phyloP scores from a whole-genome alignment of 352 stramenopile genomes.

The Globisporangium viniferum region DNA sequence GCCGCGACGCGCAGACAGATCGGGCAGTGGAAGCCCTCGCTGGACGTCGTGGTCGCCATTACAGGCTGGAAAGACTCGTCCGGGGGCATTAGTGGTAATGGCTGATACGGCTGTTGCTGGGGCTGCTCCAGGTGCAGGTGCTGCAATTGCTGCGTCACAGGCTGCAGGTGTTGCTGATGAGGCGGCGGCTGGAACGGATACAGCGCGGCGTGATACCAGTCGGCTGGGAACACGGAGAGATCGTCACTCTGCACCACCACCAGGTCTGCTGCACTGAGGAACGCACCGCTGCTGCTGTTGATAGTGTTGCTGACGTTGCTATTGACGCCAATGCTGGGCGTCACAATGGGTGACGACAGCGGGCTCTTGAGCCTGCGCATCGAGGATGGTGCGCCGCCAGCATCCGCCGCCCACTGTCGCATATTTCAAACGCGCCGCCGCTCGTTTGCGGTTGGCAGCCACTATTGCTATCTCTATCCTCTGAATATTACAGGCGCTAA shows the following conservation, averaged over 20 bases:
- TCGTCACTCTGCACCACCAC: constrained; percentile 12
- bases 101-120: constrained; percentile 29
- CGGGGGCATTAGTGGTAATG: background rate
- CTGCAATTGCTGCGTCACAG: constrained; percentile 5
- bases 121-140: background rate
- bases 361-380: constrained; percentile 12
- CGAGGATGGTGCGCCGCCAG: background rate
- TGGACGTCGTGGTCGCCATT: background rate
- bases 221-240: constrained; percentile 2
- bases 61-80: constrained; percentile 6
- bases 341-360: constrained; percentile 5
- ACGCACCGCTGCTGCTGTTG: background rate
- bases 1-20: constrained; percentile 39
- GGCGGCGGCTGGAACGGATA: constrained; percentile 2
- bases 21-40: constrained; percentile 30
- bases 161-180: background rate
- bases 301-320: background rate
- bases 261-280: background rate
- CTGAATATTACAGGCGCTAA: too few relatives aligned
- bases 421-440: constrained; percentile 1
- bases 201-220: constrained; percentile 2
- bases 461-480: background rate
- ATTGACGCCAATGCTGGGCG: background rate
- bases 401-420: constrained; percentile 10
- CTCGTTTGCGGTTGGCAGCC: background rate